A percentile compares a stretch with the other conserved stretches of the same genome.
These are phyloP conservation scores for Aspergillus melleus DNA, from an alignment of 2,329 filamentous ascomycete genomes.

Conservation along the genomic window DNA sequence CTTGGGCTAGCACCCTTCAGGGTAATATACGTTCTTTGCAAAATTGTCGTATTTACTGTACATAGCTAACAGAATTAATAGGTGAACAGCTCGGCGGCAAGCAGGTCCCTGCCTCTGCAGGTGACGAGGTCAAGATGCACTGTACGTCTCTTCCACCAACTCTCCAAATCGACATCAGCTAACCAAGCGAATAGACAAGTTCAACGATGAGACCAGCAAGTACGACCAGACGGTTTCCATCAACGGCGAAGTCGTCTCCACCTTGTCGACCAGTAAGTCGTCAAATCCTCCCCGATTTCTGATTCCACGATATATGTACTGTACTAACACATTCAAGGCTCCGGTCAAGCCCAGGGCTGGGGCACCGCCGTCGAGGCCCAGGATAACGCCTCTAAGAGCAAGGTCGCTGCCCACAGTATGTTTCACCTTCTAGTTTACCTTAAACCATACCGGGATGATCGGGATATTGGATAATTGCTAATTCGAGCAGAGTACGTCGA, in stretches of 20 bases:
- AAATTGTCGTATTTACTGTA: no score
- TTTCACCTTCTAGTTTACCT: background rate
- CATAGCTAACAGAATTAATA: background rate
- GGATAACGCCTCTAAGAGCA: slow-evolving; percentile 27
- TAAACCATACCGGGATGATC: background rate
- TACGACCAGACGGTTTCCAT: slow-evolving; percentile 33
- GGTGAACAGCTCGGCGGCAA: slow-evolving; percentile 26
- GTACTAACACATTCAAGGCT: slow-evolving; percentile 17
- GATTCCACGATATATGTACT: background rate
- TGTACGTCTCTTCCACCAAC: slow-evolving; percentile 18
- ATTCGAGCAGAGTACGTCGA: slow-evolving; percentile 25
- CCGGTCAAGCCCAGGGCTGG: slow-evolving; percentile 33
- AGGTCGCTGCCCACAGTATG: slow-evolving; percentile 31
- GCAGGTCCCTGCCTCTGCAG: slow-evolving; percentile 26
- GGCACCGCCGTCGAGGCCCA: slow-evolving; percentile 36
- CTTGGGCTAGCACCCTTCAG: slow-evolving; percentile 33
- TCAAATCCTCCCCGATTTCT: no score
- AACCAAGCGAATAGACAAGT: slow-evolving; percentile 24
- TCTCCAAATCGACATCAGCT: no score
- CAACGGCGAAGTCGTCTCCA: slow-evolving; percentile 30
- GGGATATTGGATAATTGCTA: slow-evolving; percentile 3
- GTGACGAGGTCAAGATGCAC: slow-evolving; percentile 28
- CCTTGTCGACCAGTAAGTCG: slow-evolving; percentile 26
- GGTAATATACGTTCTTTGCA: slow-evolving; percentile 6
- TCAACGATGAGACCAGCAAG: slow-evolving; percentile 30